These are phyloP conservation scores for Rhododendron ovatum DNA, from an alignment of 148 eudicot genomes.

Conservation along the genomic window DNA sequence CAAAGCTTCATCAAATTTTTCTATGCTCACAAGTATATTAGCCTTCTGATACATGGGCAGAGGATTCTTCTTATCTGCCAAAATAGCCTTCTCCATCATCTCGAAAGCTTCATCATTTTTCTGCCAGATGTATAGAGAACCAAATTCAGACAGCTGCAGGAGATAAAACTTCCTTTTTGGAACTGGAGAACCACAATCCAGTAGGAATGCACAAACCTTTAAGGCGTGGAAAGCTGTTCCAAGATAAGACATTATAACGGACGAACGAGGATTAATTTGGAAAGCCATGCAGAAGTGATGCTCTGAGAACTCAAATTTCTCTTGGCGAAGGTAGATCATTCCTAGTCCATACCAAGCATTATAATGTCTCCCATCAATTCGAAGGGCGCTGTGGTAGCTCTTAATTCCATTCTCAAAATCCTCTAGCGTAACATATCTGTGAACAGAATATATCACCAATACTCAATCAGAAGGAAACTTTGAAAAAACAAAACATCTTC, in stretches of 20 bases:
- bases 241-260: constrained; percentile 93
- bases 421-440: constrained; percentile 77
- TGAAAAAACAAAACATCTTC: neutral
- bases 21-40: constrained; percentile 73
- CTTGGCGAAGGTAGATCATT: constrained; percentile 94
- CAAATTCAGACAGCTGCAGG: neutral
- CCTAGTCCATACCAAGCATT: constrained; percentile 99
- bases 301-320: constrained; percentile 92
- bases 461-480: constrained; percentile 9
- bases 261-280: constrained; percentile 75
- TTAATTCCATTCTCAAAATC: constrained; percentile 87
- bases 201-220: constrained; percentile 46
- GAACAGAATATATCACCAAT: neutral
- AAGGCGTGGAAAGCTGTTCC: constrained; percentile 91
- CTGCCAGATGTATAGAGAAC: constrained; percentile 28
- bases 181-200: neutral
- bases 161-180: neutral
- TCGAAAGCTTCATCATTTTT: constrained; percentile 74
- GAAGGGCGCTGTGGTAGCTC: constrained; percentile 83
- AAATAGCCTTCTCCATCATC: constrained; percentile 84
- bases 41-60: constrained; percentile 95
- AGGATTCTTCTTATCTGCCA: constrained; percentile 92
- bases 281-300: constrained; percentile 85
- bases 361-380: constrained; percentile 85
- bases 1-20: constrained; percentile 68